Conservation (phyloP, 1,284 basidiomycete species). For the Papiliotrema laurentii region DNA sequence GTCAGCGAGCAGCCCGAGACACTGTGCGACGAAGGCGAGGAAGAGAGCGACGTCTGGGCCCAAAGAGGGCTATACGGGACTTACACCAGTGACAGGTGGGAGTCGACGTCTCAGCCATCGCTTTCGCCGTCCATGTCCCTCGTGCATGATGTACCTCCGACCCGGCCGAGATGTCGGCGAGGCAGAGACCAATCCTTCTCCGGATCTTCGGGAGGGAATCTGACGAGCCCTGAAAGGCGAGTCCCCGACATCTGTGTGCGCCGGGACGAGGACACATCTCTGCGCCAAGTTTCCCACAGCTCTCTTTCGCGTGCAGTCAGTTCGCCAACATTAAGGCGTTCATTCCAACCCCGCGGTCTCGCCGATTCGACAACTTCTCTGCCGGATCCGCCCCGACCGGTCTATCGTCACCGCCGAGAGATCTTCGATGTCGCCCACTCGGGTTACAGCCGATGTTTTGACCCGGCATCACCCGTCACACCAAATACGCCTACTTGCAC, state of each 20-base stretch:
- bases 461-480: slow-evolving; percentile 14
- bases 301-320: slow-evolving; percentile 5
- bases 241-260: background rate
- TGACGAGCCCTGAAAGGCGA: background rate
- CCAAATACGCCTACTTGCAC: slow-evolving; percentile 18
- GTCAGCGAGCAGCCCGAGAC: slow-evolving; percentile 12
- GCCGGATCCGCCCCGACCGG: slow-evolving; percentile 28
- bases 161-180: background rate
- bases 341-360: slow-evolving; percentile 10
- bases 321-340: slow-evolving; percentile 19
- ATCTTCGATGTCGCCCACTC: slow-evolving; percentile 33
- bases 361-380: slow-evolving; percentile 16
- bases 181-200: background rate
- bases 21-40: slow-evolving; percentile 2
- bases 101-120: background rate
- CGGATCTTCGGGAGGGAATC: background rate
- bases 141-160: slow-evolving; percentile 1
- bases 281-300: background rate
- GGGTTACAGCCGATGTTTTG: slow-evolving; percentile 34
- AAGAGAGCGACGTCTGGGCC: slow-evolving; percentile 1
- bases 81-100: no score
- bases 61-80: background rate
- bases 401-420: slow-evolving; percentile 25
- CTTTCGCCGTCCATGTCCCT: background rate
- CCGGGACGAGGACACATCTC: background rate